Conservation (phyloP, 1,284 basidiomycete genomes). For the Boletus mariae region DNA sequence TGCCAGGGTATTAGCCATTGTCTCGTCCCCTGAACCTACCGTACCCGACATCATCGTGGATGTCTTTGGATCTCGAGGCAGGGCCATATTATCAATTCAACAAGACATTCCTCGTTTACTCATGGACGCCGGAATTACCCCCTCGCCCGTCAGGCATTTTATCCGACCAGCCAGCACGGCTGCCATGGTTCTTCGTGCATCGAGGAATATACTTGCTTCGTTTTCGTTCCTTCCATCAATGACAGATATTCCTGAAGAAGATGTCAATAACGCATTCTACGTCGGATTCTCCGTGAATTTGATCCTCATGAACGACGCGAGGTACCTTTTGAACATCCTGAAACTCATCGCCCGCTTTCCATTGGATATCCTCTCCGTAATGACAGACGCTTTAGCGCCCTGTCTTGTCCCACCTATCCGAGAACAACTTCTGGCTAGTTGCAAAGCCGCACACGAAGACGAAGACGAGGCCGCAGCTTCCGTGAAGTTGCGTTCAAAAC, state of each 20-base stretch:
- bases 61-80: conserved; percentile 39
- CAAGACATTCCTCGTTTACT: conserved; percentile 34
- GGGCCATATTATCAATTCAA: conserved; percentile 33
- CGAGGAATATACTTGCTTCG: conserved; percentile 38
- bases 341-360: conserved; percentile 31
- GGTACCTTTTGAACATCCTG: conserved; percentile 30
- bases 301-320: conserved; percentile 29
- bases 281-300: conserved; percentile 31
- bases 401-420: conserved; percentile 21
- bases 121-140: conserved; percentile 26
- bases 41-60: conserved; percentile 45
- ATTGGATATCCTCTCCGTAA: conserved; percentile 28
- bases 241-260: conserved; percentile 23
- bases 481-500: conserved; percentile 28
- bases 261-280: conserved; percentile 32
- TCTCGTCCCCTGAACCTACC: conserved; percentile 36
- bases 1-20: conserved; percentile 46
- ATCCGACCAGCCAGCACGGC: conserved; percentile 34
- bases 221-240: conserved; percentile 20
- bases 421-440: conserved; percentile 23
- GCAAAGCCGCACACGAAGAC: conserved; percentile 28
- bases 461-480: conserved; percentile 33
- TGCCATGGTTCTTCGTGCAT: conserved; percentile 41
- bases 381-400: conserved; percentile 27
- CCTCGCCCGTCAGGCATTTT: conserved; percentile 18